Conservation (phyloP, 495 filamentous ascomycete species). For the Tuber brumale region DNA sequence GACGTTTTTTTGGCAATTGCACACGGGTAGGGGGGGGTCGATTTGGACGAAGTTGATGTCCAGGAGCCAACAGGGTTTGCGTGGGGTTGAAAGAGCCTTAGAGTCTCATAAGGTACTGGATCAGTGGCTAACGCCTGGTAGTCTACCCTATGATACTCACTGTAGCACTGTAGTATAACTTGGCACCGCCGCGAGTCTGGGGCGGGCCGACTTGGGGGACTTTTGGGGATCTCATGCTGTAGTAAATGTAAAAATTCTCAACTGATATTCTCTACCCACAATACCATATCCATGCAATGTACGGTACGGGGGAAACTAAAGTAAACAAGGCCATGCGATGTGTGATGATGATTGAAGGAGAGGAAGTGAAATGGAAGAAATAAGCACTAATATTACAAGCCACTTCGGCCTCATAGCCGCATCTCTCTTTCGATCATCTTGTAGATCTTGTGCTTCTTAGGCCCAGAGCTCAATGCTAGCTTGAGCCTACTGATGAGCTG, state of each 20-base stretch:
- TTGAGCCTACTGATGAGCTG: constrained; percentile 57
- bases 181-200: neutral
- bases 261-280: neutral
- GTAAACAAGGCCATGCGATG: neutral
- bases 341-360: neutral
- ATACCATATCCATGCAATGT: neutral
- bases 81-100: neutral
- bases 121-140: neutral
- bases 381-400: neutral
- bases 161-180: neutral
- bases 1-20: constrained; percentile 60
- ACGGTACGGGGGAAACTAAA: neutral
- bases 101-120: neutral
- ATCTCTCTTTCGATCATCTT: constrained; percentile 73
- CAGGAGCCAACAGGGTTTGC: neutral
- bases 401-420: constrained; percentile 45
- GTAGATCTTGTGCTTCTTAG: constrained; percentile 78
- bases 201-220: neutral
- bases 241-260: neutral
- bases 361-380: neutral
- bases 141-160: neutral
- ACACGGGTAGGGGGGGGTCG: constrained; percentile 47
- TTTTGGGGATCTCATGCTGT: neutral
- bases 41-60: constrained; percentile 11
- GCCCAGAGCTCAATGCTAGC: constrained; percentile 50